Evolutionary conservation across 139 green algal genomes (phyloP), one percentile per base, ranked within the genome.

Genomic region (Chlorella sp.): DNA sequence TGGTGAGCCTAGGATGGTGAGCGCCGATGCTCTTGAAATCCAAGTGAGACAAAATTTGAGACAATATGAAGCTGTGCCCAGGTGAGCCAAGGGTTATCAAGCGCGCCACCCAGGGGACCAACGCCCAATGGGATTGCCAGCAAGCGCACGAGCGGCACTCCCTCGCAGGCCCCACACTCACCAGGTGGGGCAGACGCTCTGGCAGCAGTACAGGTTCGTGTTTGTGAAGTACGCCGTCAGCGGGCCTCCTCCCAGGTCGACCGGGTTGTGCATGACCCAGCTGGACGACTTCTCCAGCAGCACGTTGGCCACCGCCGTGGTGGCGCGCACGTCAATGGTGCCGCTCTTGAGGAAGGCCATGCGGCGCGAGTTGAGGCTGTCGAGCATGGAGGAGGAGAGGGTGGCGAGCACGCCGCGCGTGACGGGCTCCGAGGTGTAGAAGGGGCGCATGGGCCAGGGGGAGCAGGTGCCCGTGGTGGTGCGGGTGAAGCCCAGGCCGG

Each of bases 191-290:
- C 61, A 67, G 27, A 67, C 29, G 27, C 34, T 34, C 29, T 34
- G 6, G 61, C 61, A 67, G 61, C 61, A 67, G 61, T 67, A 67
- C 61, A 67, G n/a, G 3, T 27, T 67, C 29, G n/a, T 27, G 23
- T 67, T 27, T 20, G 34, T 30, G 61, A 67, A 67, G 61, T 34
- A 67, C n/a, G 61, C 33, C 34, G 61, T 30, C 3, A 67, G 27
- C 23, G 61, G 61, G 3, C 61, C 61, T 4, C 61, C 61, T 2
- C 61, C 61, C 27, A 67, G 61, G 23, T 30, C 23, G 27, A 67
- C 61, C 20, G 61, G 61, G 61, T 35, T 34, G 27, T 2, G n/a
- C 23, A 30, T 30, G 27, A 30, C 29, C 61, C 61, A 67, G 3
- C n/a, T 27, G 3, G 22, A 26, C 61, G 61, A 35, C 3, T 27